Evolutionary conservation across 148 eudicot species (phyloP), one percentile per base, ranked within the genome.

Genomic region (Hydrangea macrophylla): DNA sequence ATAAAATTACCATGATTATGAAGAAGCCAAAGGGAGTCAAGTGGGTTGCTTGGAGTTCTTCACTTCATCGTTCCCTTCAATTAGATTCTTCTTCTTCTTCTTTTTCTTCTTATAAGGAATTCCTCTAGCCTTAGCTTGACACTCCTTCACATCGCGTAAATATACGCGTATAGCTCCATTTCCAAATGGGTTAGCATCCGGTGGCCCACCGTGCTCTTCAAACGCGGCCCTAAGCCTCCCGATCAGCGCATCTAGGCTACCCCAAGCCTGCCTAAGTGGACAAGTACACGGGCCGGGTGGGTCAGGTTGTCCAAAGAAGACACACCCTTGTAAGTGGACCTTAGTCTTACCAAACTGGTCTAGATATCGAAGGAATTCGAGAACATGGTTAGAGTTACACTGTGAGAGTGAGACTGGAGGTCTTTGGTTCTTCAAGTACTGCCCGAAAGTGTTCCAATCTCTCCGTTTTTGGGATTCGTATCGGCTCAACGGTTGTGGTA

Each of bases 271-370:
- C 32, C 85, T 50, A 9, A 86, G 73, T 23, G 90, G 90, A 64
- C 90, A 86, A 66, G 80, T 74, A 50, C 90, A 86, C 0, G 90
- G 90, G 17, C 80, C 84, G 0, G 90, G 90, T 0, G 90, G 90
- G 62, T 86, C 90, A 24, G 87, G 85, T 67, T 81, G 87, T 61
- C 90, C 90, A 64, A 79, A 86, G 51, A 79, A 86, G 18, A 74
- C 58, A 40, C 90, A 86, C 6, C 85, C 90, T 26, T 79, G 80
- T 57, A 83, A 57, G 62, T 86, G 90, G 28, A 86, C 90, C 79
- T 86, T 86, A 56, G 90, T 86, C 65, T 86, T 86, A 6, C 90
- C 90, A 55, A 86, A 86, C 78, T 86, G 90, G 66, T 86, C 90
- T 9, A 86, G 84, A 57, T 86, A 86, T 66, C 79, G 74, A 7